Conservation (phyloP, 768 basidiomycete genomes). For the Suillus alpinus region DNA sequence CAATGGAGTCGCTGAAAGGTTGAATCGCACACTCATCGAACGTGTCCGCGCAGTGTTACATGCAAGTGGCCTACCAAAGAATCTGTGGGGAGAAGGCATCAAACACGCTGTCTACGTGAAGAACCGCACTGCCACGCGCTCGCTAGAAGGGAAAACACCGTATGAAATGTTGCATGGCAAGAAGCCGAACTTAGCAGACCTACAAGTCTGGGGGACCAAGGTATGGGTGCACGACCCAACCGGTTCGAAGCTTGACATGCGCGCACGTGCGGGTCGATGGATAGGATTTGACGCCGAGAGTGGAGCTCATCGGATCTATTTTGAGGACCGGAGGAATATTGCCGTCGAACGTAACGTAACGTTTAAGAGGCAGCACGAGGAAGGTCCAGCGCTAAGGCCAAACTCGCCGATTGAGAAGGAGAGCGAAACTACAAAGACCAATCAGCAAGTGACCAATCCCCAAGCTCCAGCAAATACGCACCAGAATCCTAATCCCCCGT, state of each 20-base stretch:
- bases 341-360: conserved; percentile 10
- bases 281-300: conserved; percentile 16
- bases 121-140: conserved; percentile 16
- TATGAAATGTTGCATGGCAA: conserved; percentile 5
- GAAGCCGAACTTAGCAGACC: conserved; percentile 13
- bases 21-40: conserved; percentile 19
- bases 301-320: conserved; percentile 11
- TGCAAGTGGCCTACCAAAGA: conserved; percentile 12
- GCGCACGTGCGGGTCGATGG: conserved; percentile 11
- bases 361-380: not conserved
- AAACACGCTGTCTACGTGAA: conserved; percentile 16
- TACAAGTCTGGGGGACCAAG: conserved; percentile 23
- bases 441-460: not conserved
- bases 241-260: conserved; percentile 14
- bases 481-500: not conserved
- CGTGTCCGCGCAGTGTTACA: conserved; percentile 15
- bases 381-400: conserved; percentile 3
- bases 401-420: not conserved
- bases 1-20: conserved; percentile 27
- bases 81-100: conserved; percentile 23
- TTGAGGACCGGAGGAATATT: conserved; percentile 9
- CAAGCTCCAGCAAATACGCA: not conserved
- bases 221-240: conserved; percentile 13
- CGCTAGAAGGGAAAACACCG: conserved; percentile 13
- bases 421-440: not conserved